Evolutionary conservation across 2,329 filamentous ascomycete genomes (phyloP).

Genomic region (Trichoderma brevicompactum): DNA sequence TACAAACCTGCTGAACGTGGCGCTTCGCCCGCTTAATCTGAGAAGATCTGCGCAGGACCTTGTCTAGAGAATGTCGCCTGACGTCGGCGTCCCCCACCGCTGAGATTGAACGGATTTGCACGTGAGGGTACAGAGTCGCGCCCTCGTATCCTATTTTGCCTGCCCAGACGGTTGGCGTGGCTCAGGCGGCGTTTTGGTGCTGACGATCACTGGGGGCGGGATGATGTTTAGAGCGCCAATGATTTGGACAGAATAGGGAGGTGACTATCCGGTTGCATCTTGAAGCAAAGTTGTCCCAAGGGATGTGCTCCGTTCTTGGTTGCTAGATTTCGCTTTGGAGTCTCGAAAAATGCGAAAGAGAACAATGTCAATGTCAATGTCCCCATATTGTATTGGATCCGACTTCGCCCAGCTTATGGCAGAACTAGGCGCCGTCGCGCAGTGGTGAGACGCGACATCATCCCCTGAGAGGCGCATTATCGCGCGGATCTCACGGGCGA

Average conservation of each 20-base stretch:
- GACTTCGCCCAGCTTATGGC: too few relatives aligned
- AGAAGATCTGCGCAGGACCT: conserved; percentile 23
- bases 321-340: not conserved
- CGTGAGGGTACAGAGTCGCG: conserved; percentile 6
- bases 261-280: too few relatives aligned
- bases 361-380: not conserved
- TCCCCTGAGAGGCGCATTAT: conserved; percentile 27
- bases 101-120: conserved; percentile 12
- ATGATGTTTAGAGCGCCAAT: not conserved
- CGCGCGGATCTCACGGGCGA: conserved; percentile 20
- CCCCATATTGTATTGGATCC: too few relatives aligned
- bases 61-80: conserved; percentile 16
- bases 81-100: conserved; percentile 24
- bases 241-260: not conserved
- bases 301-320: not conserved
- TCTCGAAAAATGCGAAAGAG: not conserved
- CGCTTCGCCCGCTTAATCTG: conserved; percentile 7
- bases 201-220: conserved; percentile 3
- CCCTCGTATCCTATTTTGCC: not conserved
- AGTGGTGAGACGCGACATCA: conserved; percentile 4
- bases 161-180: not conserved
- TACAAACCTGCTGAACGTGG: not conserved
- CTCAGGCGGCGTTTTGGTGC: conserved; percentile 1
- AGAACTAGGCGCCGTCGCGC: too few relatives aligned
- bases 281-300: too few relatives aligned